Evolutionary conservation across 805 yeast genomes (phyloP), one percentile per base, ranked within the genome.

Genomic region (Dipodascus albidus): DNA sequence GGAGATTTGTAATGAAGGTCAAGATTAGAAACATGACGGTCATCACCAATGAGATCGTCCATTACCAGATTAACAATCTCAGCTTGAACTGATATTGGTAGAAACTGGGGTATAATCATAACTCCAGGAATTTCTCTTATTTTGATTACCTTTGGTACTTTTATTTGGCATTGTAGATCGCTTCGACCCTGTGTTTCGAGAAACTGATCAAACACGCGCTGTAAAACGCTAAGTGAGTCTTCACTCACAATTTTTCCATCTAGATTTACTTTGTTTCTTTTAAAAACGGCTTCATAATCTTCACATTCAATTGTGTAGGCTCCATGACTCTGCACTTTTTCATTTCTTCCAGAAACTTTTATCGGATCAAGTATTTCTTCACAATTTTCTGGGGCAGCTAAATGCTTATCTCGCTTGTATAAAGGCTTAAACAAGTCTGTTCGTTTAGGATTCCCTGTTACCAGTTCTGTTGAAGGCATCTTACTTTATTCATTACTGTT

Each of bases 41-140:
- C 54, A n/a, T 60, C 61, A 3, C 64, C 66, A 6, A 71, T 56
- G 51, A 67, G 69, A 9, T 66, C 69, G 27, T 59, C 60, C 3
- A 68, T 53, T 1, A 65, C 60, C 41, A 67, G 66, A 3, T 54
- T 53, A 3, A 69, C 56, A 22, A 71, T 56, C 49, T 57, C 53
- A 1, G 54, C 57, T 57, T 72, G 74, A 11, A 62, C 59, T 1
- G 51, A 56, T 0, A 57, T 56, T 0, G 64, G 54, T 3, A 69
- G 48, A 22, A 60, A 35, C 1, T 57, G 55, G 3, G 66, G 58
- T 23, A 63, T 52, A 2, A 71, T 60, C 20, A 49, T 23, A 21
- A 72, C 59, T 0, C 75, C 75, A 0, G 74, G 73, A 3, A 71
- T 58, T 27, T 67, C 59, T 1, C 52, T 51, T 15, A 64, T 48